A percentile compares a stretch with the other conserved stretches of the same genome.
These are phyloP conservation scores for Fusarium xylarioides DNA, from an alignment of 2,329 filamentous ascomycete species.

Conservation along the genomic window DNA sequence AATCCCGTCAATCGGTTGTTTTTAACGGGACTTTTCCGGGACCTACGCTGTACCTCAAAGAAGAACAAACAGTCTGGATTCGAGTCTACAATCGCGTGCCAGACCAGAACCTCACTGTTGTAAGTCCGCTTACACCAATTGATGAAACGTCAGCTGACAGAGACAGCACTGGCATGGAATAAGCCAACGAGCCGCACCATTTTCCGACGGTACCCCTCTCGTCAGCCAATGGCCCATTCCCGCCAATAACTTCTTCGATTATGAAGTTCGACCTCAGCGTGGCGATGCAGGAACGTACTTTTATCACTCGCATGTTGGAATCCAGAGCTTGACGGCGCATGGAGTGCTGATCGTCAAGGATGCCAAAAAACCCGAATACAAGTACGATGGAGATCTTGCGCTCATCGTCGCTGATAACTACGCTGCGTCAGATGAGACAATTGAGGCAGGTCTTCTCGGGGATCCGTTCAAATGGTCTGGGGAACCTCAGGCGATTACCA, in stretches of 20 bases:
- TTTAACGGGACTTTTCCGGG: slow-evolving; percentile 24
- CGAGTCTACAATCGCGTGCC: slow-evolving; percentile 21
- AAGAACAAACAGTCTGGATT: slow-evolving; percentile 30
- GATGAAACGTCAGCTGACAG: background rate
- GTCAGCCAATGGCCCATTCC: slow-evolving; percentile 74
- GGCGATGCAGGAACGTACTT: slow-evolving; percentile 71
- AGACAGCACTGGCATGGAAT: slow-evolving; percentile 74
- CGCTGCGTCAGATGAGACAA: slow-evolving; percentile 59
- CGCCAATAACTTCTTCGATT: slow-evolving; percentile 71
- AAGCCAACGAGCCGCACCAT: slow-evolving; percentile 65
- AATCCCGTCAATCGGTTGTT: background rate
- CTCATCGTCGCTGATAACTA: slow-evolving; percentile 63
- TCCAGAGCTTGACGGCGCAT: slow-evolving; percentile 66
- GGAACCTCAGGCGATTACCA: slow-evolving; percentile 55
- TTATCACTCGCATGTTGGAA: slow-evolving; percentile 73
- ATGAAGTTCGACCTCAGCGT: slow-evolving; percentile 64
- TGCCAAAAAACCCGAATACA: slow-evolving; percentile 60
- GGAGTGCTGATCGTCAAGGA: slow-evolving; percentile 64
- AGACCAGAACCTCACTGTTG: slow-evolving; percentile 25
- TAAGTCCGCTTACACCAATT: background rate
- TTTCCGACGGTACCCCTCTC: slow-evolving; percentile 69
- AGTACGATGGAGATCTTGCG: slow-evolving; percentile 70
- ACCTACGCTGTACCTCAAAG: slow-evolving; percentile 3
- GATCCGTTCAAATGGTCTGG: slow-evolving; percentile 66
- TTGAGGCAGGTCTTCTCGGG: slow-evolving; percentile 60